Percentiles rank a stretch among this genome's conserved stretches.
These are phyloP conservation scores for Castanea crenata DNA, from an alignment of 306 rosid genomes.

Conservation along the genomic window DNA sequence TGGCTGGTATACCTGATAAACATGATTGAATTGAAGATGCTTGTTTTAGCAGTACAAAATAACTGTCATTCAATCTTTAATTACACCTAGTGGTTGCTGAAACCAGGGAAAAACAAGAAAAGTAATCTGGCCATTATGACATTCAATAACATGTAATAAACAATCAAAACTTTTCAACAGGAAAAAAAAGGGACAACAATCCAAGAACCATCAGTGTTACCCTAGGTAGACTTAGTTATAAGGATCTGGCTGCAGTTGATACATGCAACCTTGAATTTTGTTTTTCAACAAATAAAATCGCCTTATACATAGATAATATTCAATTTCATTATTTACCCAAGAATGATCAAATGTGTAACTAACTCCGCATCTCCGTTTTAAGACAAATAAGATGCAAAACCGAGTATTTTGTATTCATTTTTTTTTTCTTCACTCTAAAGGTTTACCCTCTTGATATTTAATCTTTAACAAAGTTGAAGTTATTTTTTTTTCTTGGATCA, in stretches of 20 bases:
- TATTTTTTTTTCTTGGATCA: conserved; percentile 28
- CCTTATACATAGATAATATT: not conserved
- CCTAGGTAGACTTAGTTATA: not conserved
- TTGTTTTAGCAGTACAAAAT: not conserved
- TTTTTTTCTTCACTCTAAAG: not conserved
- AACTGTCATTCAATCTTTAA: not conserved
- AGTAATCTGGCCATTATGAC: not conserved
- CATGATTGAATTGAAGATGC: not conserved
- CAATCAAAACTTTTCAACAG: not conserved
- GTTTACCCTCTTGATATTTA: not conserved
- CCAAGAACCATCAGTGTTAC: not conserved
- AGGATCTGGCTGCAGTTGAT: not conserved
- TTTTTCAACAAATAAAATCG: not conserved
- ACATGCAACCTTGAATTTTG: not conserved
- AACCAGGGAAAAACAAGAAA: not conserved
- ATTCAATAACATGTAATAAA: not conserved
- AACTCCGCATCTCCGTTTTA: not conserved
- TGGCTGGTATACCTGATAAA: not conserved
- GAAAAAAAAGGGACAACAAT: not conserved
- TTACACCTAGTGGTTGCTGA: not conserved
- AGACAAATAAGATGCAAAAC: not conserved
- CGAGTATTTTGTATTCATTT: not conserved
- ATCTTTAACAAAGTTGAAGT: not conserved
- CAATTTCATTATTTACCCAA: not conserved
- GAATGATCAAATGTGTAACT: not conserved